These are phyloP conservation scores for Daldinia sp. DNA, from an alignment of 2,329 filamentous ascomycete species.

Conservation along the genomic window DNA sequence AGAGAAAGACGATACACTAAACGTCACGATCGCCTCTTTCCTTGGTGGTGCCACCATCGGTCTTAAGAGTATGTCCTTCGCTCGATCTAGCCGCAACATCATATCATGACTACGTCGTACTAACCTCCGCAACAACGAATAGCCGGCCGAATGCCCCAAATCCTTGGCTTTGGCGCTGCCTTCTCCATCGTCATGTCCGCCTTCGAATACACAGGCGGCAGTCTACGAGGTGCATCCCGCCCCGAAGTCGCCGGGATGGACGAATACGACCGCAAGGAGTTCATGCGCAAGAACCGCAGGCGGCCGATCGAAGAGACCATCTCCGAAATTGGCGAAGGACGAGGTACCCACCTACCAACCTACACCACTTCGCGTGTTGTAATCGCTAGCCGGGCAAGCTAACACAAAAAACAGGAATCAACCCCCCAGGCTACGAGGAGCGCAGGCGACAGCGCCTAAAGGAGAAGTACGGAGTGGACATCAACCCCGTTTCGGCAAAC, in stretches of 20 bases:
- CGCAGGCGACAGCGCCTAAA: conserved; percentile 81
- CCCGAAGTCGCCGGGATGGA: conserved; percentile 63
- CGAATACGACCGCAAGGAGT: conserved; percentile 80
- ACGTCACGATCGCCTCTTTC: conserved; percentile 79
- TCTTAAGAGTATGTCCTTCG: conserved; percentile 68
- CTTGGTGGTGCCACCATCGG: conserved; percentile 77
- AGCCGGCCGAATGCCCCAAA: conserved; percentile 69
- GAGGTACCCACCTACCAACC: no score
- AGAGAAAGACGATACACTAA: conserved; percentile 81
- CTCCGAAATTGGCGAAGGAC: conserved; percentile 82
- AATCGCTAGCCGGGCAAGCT: background rate
- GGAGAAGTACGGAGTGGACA: conserved; percentile 87
- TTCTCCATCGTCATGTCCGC: conserved; percentile 64
- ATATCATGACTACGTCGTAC: background rate
- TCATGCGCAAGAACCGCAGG: conserved; percentile 75
- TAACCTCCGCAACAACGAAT: conserved; percentile 9
- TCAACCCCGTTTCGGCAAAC: conserved; percentile 69
- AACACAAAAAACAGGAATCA: conserved; percentile 67
- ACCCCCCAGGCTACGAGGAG: conserved; percentile 83
- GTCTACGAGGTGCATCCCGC: conserved; percentile 57
- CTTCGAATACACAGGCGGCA: conserved; percentile 70
- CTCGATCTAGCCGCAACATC: background rate
- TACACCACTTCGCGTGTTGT: background rate
- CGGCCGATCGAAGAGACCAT: conserved; percentile 81
- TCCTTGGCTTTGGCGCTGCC: conserved; percentile 68